phyloP scores from a whole-genome alignment of 306 rosid species.

The Potentilla sterilis region DNA sequence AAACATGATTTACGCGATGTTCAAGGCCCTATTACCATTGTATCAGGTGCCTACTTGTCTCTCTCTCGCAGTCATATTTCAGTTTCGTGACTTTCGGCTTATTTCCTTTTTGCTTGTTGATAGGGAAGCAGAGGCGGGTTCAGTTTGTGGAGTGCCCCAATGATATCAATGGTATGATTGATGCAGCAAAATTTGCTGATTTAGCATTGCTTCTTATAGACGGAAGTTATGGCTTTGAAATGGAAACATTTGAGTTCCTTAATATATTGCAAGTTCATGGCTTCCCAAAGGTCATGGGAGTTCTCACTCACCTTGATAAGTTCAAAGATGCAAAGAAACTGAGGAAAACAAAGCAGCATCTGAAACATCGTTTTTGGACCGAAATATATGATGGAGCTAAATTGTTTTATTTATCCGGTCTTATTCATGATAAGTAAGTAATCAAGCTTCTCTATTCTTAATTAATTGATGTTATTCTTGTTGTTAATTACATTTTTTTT shows the following conservation, averaged over 20 bases:
- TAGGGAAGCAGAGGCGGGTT: constrained; percentile 88
- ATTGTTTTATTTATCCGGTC: constrained; percentile 89
- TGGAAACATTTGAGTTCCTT: constrained; percentile 98
- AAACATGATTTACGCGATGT: constrained; percentile 83
- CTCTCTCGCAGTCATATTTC: background rate
- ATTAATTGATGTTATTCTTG: background rate
- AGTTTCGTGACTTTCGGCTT: too few relatives aligned
- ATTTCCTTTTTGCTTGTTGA: background rate
- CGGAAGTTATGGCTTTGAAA: constrained; percentile 91
- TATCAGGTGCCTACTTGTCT: constrained; percentile 55
- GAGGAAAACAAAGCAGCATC: constrained; percentile 81
- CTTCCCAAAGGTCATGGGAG: constrained; percentile 94
- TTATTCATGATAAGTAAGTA: constrained; percentile 84
- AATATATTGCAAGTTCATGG: constrained; percentile 91
- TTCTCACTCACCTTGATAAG: constrained; percentile 89
- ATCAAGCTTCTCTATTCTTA: constrained; percentile 4
- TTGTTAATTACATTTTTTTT: background rate
- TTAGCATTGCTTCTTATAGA: constrained; percentile 91
- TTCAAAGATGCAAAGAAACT: constrained; percentile 81
- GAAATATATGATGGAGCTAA: constrained; percentile 94
- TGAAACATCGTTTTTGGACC: constrained; percentile 91
- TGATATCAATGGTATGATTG: constrained; percentile 93
- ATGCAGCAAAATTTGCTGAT: constrained; percentile 90
- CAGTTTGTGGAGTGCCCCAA: constrained; percentile 94
- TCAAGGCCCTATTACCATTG: constrained; percentile 85